These are phyloP conservation scores for Blastobotrys arbuscula DNA, from an alignment of 1,139 yeast species.

Conservation along the genomic window DNA sequence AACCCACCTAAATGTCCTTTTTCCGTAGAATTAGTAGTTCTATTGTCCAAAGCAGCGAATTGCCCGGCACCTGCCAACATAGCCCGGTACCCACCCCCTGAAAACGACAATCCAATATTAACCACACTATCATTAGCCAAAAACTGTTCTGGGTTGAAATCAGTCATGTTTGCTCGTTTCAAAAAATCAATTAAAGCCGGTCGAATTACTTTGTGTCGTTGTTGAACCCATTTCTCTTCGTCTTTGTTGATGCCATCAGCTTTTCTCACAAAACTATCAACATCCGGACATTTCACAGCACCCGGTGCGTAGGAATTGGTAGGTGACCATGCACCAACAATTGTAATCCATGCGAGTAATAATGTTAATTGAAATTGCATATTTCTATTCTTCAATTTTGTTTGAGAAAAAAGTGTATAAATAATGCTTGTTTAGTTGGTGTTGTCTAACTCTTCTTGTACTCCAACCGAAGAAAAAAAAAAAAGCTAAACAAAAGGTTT, in stretches of 20 bases:
- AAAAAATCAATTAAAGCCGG: constrained; percentile 53
- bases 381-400: neutral
- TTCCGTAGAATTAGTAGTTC: constrained; percentile 43
- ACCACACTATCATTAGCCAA: constrained; percentile 40
- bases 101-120: constrained; percentile 66
- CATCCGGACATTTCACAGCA: constrained; percentile 24
- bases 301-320: constrained; percentile 28
- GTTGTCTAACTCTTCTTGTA: too few species aligned
- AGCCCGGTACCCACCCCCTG: constrained; percentile 93
- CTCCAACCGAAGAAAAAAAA: neutral
- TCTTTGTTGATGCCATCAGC: constrained; percentile 22
- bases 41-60: constrained; percentile 68
- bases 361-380: neutral
- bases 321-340: constrained; percentile 21
- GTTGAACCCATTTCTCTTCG: constrained; percentile 24
- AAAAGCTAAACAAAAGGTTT: neutral
- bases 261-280: constrained; percentile 19
- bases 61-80: constrained; percentile 90
- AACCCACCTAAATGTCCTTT: constrained; percentile 73
- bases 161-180: constrained; percentile 50
- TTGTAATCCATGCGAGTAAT: neutral
- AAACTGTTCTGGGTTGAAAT: constrained; percentile 50
- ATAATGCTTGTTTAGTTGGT: too few species aligned
- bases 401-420: neutral
- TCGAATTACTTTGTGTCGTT: constrained; percentile 49